Conservation (phyloP, 306 rosid species). For the Begonia masoniana region DNA sequence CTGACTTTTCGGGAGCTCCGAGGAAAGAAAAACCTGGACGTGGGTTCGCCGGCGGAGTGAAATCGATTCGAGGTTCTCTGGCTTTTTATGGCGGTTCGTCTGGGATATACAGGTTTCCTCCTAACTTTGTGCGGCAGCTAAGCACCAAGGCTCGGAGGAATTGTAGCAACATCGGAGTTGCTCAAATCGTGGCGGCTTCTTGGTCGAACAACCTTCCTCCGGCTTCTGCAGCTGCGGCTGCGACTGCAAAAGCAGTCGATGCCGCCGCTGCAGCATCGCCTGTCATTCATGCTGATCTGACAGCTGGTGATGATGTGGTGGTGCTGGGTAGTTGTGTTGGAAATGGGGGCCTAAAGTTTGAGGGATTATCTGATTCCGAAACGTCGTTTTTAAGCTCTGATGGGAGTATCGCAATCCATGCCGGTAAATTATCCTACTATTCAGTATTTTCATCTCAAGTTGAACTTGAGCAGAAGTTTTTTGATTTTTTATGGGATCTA, state of each 20-base stretch:
- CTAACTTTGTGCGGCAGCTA: constrained; percentile 81
- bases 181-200: constrained; percentile 97
- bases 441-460: too few species aligned
- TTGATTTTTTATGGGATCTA: too few species aligned
- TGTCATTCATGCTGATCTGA: constrained; percentile 18
- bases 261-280: constrained; percentile 39
- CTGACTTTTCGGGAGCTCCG: constrained; percentile 26
- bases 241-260: constrained; percentile 40
- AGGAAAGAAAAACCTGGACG: constrained; percentile 14
- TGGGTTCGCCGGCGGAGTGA: constrained; percentile 4
- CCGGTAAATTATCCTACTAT: constrained; percentile 23
- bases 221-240: constrained; percentile 21
- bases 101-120: constrained; percentile 61
- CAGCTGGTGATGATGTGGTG: constrained; percentile 32
- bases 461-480: too few species aligned
- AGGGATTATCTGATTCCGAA: constrained; percentile 25
- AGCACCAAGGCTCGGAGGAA: constrained; percentile 90
- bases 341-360: constrained; percentile 32
- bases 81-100: constrained; percentile 27
- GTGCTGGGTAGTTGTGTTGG: constrained; percentile 19
- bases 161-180: constrained; percentile 97
- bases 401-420: constrained; percentile 67
- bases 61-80: constrained; percentile 1
- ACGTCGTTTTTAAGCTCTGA: constrained; percentile 54
- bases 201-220: constrained; percentile 53